These are phyloP conservation scores for sorghum (Sorghum bicolor) DNA, from an alignment of 176 grass and related monocot genomes.

Conservation along the genomic window Sorghum_bicolor_NCBIv3 NC_012876.2:21884501-21885000, in stretches of 20 bases:
- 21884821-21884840: constrained; percentile 47
- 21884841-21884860: constrained; percentile 31
- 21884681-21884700: constrained; percentile 68
- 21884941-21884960: background rate
- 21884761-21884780: background rate
- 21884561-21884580: background rate
- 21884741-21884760: constrained; percentile 18
- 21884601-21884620: background rate
- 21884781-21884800: background rate
- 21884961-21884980: constrained; percentile 22
- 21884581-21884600: background rate
- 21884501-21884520: background rate
- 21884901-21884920: background rate
- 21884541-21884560: background rate
- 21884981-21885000: constrained; percentile 49
- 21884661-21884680: background rate
- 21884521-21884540: background rate
- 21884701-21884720: constrained; percentile 57
- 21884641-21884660: background rate
- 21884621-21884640: background rate
- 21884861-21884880: background rate
- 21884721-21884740: constrained; percentile 36
- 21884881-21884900: background rate
- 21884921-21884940: background rate
- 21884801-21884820: constrained; percentile 14